Evolutionary conservation across 768 basidiomycete species (phyloP).

Genomic region (Cantharellus cinnabarinus): DNA sequence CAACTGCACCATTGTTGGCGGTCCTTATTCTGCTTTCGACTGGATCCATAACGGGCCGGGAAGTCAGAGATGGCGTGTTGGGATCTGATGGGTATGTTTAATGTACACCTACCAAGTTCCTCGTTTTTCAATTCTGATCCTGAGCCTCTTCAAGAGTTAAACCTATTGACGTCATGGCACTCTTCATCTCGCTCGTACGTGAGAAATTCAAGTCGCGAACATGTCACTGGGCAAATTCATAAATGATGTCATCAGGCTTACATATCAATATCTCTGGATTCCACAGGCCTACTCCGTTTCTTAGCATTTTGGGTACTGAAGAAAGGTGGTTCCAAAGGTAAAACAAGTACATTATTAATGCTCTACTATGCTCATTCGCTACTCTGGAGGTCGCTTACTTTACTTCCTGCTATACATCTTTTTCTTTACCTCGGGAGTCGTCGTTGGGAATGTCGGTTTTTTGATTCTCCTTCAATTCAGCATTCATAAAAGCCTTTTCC

Average conservation of each 20-base stretch:
- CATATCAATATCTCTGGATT: constrained; percentile 78
- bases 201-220: background rate
- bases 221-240: background rate
- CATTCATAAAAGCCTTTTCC: background rate
- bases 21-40: constrained; percentile 21
- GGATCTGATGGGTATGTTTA: constrained; percentile 33
- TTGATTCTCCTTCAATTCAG: background rate
- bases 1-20: constrained; percentile 22
- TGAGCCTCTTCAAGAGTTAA: constrained; percentile 23
- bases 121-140: background rate
- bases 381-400: constrained; percentile 27
- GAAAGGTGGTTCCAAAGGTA: constrained; percentile 42
- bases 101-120: background rate
- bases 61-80: constrained; percentile 59
- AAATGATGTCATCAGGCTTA: constrained; percentile 27
- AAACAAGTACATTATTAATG: no score
- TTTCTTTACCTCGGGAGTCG: constrained; percentile 51
- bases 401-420: constrained; percentile 70
- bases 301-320: constrained; percentile 81
- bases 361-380: no score
- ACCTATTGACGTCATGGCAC: constrained; percentile 81
- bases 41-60: constrained; percentile 20
- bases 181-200: constrained; percentile 63
- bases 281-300: constrained; percentile 68
- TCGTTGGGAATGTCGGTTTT: constrained; percentile 49